Evolutionary conservation across 106 monocot genomes (phyloP).

Genomic region (Acorus calamus): DNA sequence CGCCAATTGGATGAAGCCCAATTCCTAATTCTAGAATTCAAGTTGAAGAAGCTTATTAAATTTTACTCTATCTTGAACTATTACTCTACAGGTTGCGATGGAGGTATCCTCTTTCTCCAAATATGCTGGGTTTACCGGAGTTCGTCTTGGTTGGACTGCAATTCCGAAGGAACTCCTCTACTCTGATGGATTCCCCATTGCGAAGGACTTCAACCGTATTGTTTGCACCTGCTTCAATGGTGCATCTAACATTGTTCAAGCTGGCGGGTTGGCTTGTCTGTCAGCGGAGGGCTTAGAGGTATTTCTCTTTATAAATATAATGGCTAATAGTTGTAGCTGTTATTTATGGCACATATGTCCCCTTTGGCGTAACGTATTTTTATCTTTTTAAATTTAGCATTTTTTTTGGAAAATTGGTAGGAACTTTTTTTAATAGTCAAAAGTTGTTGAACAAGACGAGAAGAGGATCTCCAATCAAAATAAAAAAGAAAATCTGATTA

Average conservation of each 20-base stretch:
- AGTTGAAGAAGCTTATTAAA: too few species aligned
- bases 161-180: conserved; percentile 73
- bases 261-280: conserved; percentile 80
- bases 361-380: neutral
- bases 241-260: conserved; percentile 84
- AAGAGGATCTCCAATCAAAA: too few species aligned
- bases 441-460: too few species aligned
- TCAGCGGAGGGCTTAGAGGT: conserved; percentile 80
- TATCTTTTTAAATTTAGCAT: too few species aligned
- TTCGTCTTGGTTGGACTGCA: conserved; percentile 96
- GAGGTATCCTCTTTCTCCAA: conserved; percentile 92
- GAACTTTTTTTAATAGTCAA: too few species aligned
- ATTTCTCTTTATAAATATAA: neutral
- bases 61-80: too few species aligned
- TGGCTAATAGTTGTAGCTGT: too few species aligned
- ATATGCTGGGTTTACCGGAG: conserved; percentile 93
- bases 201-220: conserved; percentile 91
- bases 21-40: too few species aligned
- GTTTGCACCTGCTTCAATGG: conserved; percentile 91
- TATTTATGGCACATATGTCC: neutral
- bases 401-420: too few species aligned
- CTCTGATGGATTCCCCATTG: conserved; percentile 81
- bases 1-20: too few species aligned
- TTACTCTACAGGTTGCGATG: conserved; percentile 63
- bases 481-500: too few species aligned